A percentile compares a stretch with the other conserved stretches of the same genome.
phyloP scores from a whole-genome alignment of 2,329 filamentous ascomycete species.

The Pyrenophora graminea region DNA sequence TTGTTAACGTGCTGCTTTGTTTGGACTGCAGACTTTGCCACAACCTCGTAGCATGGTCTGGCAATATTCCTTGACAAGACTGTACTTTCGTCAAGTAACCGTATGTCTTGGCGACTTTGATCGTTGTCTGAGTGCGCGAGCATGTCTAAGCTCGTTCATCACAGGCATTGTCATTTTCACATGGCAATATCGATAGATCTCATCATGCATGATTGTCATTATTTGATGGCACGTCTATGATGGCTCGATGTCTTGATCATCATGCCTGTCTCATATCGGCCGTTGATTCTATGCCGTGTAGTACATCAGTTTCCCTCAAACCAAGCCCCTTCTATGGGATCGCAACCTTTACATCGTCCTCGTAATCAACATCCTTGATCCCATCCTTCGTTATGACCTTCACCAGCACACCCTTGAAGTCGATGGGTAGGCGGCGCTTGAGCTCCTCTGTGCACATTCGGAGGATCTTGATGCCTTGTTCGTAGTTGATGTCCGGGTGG shows the following conservation, averaged over 20 bases:
- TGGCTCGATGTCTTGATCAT: slow-evolving; percentile 7
- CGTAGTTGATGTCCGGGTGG: slow-evolving; percentile 87
- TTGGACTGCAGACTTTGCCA: too few relatives aligned
- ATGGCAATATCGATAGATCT: background rate
- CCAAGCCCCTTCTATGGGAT: slow-evolving; percentile 53
- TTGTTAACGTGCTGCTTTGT: too few relatives aligned
- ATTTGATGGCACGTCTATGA: slow-evolving; percentile 6
- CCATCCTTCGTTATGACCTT: slow-evolving; percentile 97
- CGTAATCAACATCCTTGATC: slow-evolving; percentile 80
- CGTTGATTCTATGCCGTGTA: slow-evolving; percentile 1
- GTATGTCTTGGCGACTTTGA: too few relatives aligned
- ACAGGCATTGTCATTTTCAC: too few relatives aligned
- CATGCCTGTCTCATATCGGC: slow-evolving; percentile 7
- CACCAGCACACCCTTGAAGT: slow-evolving; percentile 95
- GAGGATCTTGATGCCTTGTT: slow-evolving; percentile 88
- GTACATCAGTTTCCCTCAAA: slow-evolving; percentile 1
- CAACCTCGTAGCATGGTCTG: too few relatives aligned
- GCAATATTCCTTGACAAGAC: too few relatives aligned
- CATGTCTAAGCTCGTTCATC: too few relatives aligned
- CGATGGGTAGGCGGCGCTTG: slow-evolving; percentile 93
- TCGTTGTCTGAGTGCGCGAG: too few relatives aligned
- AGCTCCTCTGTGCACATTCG: slow-evolving; percentile 96
- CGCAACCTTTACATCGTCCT: slow-evolving; percentile 75
- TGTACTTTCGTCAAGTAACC: too few relatives aligned
- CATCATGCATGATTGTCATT: slow-evolving; percentile 7